These are phyloP conservation scores for Limnanthes douglasii DNA, from an alignment of 345 rosid genomes.

Conservation along the genomic window DNA sequence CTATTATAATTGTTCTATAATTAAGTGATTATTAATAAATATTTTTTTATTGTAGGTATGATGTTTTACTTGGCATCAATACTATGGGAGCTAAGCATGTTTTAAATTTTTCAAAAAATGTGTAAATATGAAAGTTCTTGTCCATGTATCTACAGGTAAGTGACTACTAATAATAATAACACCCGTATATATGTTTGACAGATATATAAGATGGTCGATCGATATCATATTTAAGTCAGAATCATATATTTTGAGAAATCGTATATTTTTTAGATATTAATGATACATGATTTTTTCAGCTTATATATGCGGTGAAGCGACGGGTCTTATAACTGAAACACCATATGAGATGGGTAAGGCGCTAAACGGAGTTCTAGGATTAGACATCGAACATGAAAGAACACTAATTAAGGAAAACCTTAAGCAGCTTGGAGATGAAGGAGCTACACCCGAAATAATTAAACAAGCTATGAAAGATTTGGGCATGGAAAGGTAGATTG, in stretches of 20 bases:
- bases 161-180: no score
- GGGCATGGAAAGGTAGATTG: slow-evolving; percentile 53
- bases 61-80: slow-evolving; percentile 36
- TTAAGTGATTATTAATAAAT: no score
- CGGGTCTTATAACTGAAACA: slow-evolving; percentile 34
- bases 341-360: slow-evolving; percentile 37
- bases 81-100: slow-evolving; percentile 34
- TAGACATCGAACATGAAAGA: slow-evolving; percentile 38
- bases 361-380: slow-evolving; percentile 26
- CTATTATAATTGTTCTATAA: not conserved
- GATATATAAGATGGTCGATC: no score
- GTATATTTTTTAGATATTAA: no score
- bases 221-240: no score
- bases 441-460: slow-evolving; percentile 23
- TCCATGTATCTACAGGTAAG: slow-evolving; percentile 79
- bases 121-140: slow-evolving; percentile 16
- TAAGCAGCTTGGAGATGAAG: slow-evolving; percentile 18
- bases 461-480: slow-evolving; percentile 39
- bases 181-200: no score
- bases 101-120: slow-evolving; percentile 37
- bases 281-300: slow-evolving; percentile 21
- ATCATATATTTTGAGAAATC: no score
- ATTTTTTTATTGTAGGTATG: slow-evolving; percentile 13
- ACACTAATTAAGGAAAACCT: slow-evolving; percentile 26
- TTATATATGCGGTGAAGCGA: slow-evolving; percentile 51